A percentile compares a stretch with the other conserved stretches of the same genome.
These are phyloP conservation scores for Suhomyces bolitotheri DNA, from an alignment of 1,139 yeast genomes.

Conservation along the genomic window DNA sequence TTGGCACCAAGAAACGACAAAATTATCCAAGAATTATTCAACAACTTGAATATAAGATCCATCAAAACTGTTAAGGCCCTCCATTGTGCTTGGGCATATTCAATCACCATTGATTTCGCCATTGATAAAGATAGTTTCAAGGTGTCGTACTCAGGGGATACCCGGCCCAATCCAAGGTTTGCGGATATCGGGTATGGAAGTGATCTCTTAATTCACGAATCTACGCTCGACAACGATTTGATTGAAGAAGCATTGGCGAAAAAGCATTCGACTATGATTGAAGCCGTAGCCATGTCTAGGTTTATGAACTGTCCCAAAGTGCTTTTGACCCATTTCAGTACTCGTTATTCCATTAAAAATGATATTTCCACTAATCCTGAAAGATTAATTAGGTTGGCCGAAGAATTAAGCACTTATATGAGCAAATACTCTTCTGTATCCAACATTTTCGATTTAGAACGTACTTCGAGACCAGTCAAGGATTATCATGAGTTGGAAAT, in stretches of 20 bases:
- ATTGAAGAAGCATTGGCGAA: conserved; percentile 80
- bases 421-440: conserved; percentile 20
- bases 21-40: conserved; percentile 24
- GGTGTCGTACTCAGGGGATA: conserved; percentile 91
- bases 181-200: conserved; percentile 68
- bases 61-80: conserved; percentile 70
- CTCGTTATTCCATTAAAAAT: conserved; percentile 77
- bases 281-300: conserved; percentile 72
- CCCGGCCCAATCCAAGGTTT: conserved; percentile 70
- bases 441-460: conserved; percentile 29
- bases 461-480: conserved; percentile 12
- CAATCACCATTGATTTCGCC: conserved; percentile 58
- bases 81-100: conserved; percentile 86
- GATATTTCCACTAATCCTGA: conserved; percentile 32
- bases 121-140: conserved; percentile 44
- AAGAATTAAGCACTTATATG: conserved; percentile 29
- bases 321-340: conserved; percentile 87
- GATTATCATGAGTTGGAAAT: conserved; percentile 34
- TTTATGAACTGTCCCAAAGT: conserved; percentile 72
- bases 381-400: conserved; percentile 25
- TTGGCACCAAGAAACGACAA: conserved; percentile 20
- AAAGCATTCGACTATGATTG: conserved; percentile 87
- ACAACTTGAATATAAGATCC: conserved; percentile 28
- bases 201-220: conserved; percentile 86
- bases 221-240: conserved; percentile 81